phyloP scores from a whole-genome alignment of 768 basidiomycete species.

The Podaxis sp. region DNA sequence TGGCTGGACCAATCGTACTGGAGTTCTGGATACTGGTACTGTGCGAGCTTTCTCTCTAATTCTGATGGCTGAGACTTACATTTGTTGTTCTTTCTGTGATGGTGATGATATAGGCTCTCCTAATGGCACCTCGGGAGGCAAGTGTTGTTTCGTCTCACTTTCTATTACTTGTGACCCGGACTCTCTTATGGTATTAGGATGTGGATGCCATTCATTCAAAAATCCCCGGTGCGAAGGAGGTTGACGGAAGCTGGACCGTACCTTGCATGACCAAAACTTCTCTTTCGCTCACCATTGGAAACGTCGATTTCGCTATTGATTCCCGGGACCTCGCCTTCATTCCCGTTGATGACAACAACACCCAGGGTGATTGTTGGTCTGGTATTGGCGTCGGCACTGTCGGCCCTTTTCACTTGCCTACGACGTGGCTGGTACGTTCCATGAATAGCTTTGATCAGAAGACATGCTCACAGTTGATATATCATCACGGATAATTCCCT shows the following conservation, averaged over 20 bases:
- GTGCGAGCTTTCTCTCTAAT: background rate
- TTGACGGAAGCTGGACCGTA: slow-evolving; percentile 54
- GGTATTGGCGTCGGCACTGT: slow-evolving; percentile 58
- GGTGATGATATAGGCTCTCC: background rate
- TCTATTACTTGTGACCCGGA: slow-evolving; percentile 13
- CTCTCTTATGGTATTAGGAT: slow-evolving; percentile 33
- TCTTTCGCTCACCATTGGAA: slow-evolving; percentile 61
- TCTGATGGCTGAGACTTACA: background rate
- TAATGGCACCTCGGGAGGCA: slow-evolving; percentile 8
- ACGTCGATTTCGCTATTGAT: slow-evolving; percentile 55
- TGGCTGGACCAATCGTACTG: slow-evolving; percentile 60
- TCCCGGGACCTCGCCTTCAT: slow-evolving; percentile 56
- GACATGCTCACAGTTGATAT: background rate
- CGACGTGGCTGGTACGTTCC: slow-evolving; percentile 60
- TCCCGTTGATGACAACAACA: slow-evolving; percentile 47
- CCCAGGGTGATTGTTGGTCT: slow-evolving; percentile 55
- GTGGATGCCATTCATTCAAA: slow-evolving; percentile 52
- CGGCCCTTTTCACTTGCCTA: slow-evolving; percentile 36
- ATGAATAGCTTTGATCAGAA: background rate
- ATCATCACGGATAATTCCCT: background rate
- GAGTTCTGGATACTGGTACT: slow-evolving; percentile 63
- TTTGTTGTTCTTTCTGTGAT: background rate
- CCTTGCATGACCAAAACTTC: slow-evolving; percentile 61
- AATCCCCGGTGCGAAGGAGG: slow-evolving; percentile 55
- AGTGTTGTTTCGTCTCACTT: slow-evolving; percentile 3